phyloP scores from a whole-genome alignment of 192 early-diverging fungal genomes.

The Spinellus fusiger region DNA sequence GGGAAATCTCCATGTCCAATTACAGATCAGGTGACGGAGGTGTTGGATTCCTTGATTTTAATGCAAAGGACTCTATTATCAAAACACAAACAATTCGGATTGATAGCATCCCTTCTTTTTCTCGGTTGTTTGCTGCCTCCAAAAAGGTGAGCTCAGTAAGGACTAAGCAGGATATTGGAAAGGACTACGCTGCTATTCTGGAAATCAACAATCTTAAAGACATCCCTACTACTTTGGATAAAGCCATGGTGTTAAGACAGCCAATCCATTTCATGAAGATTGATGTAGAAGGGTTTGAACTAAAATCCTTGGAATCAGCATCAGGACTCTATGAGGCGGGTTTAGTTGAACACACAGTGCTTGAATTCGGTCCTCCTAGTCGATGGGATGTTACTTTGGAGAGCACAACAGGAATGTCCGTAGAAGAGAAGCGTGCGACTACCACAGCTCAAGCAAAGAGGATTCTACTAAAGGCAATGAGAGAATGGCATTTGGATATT shows the following conservation, averaged over 20 bases:
- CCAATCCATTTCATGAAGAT: constrained; percentile 36
- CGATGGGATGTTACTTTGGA: constrained; percentile 29
- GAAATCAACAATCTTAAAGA: not conserved
- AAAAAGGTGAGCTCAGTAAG: constrained; percentile 1
- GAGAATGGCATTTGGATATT: constrained; percentile 26
- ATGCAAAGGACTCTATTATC: constrained; percentile 1
- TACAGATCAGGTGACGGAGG: constrained; percentile 26
- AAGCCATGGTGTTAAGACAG: constrained; percentile 13
- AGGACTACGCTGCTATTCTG: constrained; percentile 13
- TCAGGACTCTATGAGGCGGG: constrained; percentile 16
- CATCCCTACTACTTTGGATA: not conserved
- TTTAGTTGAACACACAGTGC: constrained; percentile 24
- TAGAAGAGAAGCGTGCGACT: constrained; percentile 2
- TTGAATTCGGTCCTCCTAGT: constrained; percentile 32
- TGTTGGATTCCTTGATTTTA: constrained; percentile 18
- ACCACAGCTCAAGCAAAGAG: constrained; percentile 18
- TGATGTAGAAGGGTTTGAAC: constrained; percentile 34
- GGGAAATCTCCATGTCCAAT: constrained; percentile 20
- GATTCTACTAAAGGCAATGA: constrained; percentile 7
- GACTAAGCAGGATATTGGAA: constrained; percentile 15
- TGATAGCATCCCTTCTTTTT: constrained; percentile 21
- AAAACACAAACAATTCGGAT: constrained; percentile 32
- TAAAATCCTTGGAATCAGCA: constrained; percentile 24
- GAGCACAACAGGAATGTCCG: not conserved
- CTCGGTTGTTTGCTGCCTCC: constrained; percentile 17